A percentile compares a stretch with the other conserved stretches of the same genome.
These are phyloP conservation scores for Cochlearia excelsa DNA, from an alignment of 345 rosid genomes.

Conservation along the genomic window DNA sequence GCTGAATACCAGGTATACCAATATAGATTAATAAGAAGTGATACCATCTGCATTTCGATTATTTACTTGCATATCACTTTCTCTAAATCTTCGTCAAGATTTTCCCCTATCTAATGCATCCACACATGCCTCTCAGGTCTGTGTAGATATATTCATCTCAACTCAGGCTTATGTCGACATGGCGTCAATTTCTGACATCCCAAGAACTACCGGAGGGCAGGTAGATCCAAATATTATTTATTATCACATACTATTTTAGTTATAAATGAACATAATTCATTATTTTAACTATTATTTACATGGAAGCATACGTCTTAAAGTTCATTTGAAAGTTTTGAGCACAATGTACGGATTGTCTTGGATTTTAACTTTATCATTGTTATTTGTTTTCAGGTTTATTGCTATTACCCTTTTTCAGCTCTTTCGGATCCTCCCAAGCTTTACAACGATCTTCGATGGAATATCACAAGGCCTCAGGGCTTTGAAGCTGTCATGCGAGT, in stretches of 20 bases:
- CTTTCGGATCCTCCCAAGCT: slow-evolving; percentile 90
- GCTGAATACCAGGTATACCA: slow-evolving; percentile 89
- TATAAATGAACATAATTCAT: neutral
- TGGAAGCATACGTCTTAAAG: neutral
- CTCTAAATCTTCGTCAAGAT: slow-evolving; percentile 6
- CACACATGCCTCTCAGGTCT: slow-evolving; percentile 61
- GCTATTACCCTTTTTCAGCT: slow-evolving; percentile 89
- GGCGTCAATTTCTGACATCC: slow-evolving; percentile 84
- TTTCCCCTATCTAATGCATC: slow-evolving; percentile 18
- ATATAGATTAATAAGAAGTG: neutral
- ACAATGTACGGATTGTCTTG: slow-evolving; percentile 9
- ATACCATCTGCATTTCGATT: slow-evolving; percentile 17
- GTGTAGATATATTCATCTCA: slow-evolving; percentile 89
- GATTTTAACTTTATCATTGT: slow-evolving; percentile 15
- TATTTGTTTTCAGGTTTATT: slow-evolving; percentile 65
- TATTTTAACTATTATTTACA: no score
- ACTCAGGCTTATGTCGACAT: slow-evolving; percentile 85
- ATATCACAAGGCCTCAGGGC: slow-evolving; percentile 95
- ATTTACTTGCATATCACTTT: slow-evolving; percentile 1
- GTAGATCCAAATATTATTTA: slow-evolving; percentile 38
- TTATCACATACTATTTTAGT: slow-evolving; percentile 5
- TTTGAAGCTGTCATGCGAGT: slow-evolving; percentile 99
- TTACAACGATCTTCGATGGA: slow-evolving; percentile 97
- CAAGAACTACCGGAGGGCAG: slow-evolving; percentile 98
- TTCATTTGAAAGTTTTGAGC: slow-evolving; percentile 12